Base-by-base conservation (phyloP, 2,329 filamentous ascomycete genomes). In the Xylaria digitata region DNA sequence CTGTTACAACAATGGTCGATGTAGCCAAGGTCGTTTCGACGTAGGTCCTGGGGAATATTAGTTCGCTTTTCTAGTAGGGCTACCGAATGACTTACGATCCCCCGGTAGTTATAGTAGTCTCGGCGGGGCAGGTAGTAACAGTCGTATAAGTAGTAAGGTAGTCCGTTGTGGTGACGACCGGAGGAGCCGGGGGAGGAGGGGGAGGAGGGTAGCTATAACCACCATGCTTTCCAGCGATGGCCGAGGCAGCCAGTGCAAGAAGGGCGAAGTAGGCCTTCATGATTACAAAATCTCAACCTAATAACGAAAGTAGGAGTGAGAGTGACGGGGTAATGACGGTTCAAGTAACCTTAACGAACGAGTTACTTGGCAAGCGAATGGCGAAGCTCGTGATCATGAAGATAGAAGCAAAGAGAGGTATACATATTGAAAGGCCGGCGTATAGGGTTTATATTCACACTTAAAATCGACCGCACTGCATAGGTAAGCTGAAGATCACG, bases 61-160 rank as follows among this genome's bases (percentile, higher is more conserved):
- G 73, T 61, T 19, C 7, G 30, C 23, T 23, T 52, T 26, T 56
- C 17, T 45, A 4, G 45, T 26, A 49, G 6, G 17, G 21, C 7
- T 52, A 17, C 46, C 3, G 23, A 6, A 40, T 32, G 2, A 78
- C 80, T 80, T 74, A 82, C 80, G 77, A 78, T 75, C 80, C 81
- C 43, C 75, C 71, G 15, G 74, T 68, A 17, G 80, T 82, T 63
- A 79, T 73, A 13, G 82, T 84, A 40, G 78, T 76, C 9, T 82
- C 83, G 66, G 82, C 76, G 11, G 83, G 83, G 73, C 83, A 85
- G 56, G 82, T 77, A 3, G 82, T 83, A 13, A 80, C 78, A 23
- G 80, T 82, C 54, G 78, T 80, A 65, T 82, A 82, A 61, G 77
- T 82, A 2, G 74, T 76, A 17, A 64, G 6, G 42, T 68, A 65